A percentile compares a stretch with the other conserved stretches of the same genome.
phyloP scores from a whole-genome alignment of 768 basidiomycete genomes.

The Mrakia gelida region DNA sequence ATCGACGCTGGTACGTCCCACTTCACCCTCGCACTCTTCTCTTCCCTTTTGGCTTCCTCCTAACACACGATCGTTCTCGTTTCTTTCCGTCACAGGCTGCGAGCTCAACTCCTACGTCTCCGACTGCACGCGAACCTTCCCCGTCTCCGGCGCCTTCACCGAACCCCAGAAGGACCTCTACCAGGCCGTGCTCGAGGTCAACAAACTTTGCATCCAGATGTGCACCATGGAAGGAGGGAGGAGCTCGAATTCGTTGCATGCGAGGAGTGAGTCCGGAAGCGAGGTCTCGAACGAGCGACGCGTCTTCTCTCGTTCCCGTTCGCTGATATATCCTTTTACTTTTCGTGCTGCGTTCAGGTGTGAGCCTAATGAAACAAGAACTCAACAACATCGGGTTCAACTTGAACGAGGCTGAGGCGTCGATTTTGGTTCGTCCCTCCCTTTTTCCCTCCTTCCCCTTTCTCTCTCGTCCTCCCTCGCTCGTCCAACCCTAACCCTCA shows the following conservation, averaged over 20 bases:
- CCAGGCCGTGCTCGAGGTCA: slow-evolving; percentile 66
- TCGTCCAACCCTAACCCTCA: no score
- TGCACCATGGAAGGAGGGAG: slow-evolving; percentile 51
- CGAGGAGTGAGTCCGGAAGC: slow-evolving; percentile 47
- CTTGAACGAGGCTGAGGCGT: slow-evolving; percentile 61
- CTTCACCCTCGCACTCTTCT: no score
- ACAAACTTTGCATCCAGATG: slow-evolving; percentile 49
- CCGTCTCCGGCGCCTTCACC: slow-evolving; percentile 75
- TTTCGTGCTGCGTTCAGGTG: neutral
- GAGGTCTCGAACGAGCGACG: neutral
- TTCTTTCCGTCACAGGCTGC: slow-evolving; percentile 42
- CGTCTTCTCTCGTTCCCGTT: neutral
- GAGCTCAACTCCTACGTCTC: slow-evolving; percentile 27
- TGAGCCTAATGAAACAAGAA: slow-evolving; percentile 57
- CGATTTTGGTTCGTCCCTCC: slow-evolving; percentile 50
- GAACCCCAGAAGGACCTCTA: slow-evolving; percentile 80
- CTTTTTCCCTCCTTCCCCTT: neutral
- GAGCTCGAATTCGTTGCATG: slow-evolving; percentile 72
- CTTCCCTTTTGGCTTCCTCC: no score
- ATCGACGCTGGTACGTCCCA: slow-evolving; percentile 67
- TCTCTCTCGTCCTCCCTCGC: neutral
- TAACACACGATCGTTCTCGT: slow-evolving; percentile 40
- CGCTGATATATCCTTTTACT: neutral
- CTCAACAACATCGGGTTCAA: slow-evolving; percentile 72
- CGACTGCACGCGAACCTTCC: slow-evolving; percentile 58